Conservation (phyloP, 108 stramenopile species). For the Conticribra weissflogii region DNA sequence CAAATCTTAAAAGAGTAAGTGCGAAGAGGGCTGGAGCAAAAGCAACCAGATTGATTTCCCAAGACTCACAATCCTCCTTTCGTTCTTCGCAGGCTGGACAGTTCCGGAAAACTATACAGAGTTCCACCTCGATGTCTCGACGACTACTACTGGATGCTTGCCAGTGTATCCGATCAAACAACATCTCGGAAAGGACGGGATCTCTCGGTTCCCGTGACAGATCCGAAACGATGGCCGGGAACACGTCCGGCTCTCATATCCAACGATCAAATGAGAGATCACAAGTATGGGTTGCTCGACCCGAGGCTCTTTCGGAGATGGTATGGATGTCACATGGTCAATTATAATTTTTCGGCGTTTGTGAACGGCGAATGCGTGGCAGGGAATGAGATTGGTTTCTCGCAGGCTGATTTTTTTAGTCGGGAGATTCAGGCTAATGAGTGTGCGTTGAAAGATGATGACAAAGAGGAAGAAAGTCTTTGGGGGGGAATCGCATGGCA, state of each 20-base stretch:
- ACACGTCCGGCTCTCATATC: constrained; percentile 78
- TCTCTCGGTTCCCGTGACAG: constrained; percentile 56
- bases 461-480: constrained; percentile 3
- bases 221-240: constrained; percentile 75
- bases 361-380: constrained; percentile 56
- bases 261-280: constrained; percentile 89
- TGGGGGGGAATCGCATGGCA: constrained; percentile 71
- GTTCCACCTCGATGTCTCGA: constrained; percentile 75
- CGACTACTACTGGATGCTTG: constrained; percentile 91
- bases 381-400: constrained; percentile 75
- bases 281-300: constrained; percentile 78
- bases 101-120: constrained; percentile 47
- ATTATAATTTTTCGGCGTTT: constrained; percentile 83
- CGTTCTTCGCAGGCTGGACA: constrained; percentile 23
- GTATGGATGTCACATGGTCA: constrained; percentile 83
- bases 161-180: constrained; percentile 72
- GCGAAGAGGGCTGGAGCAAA: too few species aligned
- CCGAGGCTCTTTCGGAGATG: constrained; percentile 82
- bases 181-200: constrained; percentile 50
- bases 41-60: not conserved
- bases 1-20: constrained; percentile 34
- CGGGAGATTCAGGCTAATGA: constrained; percentile 85
- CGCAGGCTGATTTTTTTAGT: constrained; percentile 80
- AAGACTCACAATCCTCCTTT: not conserved
- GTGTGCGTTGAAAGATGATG: constrained; percentile 10